A percentile compares a stretch with the other conserved stretches of the same genome.
phyloP scores from a whole-genome alignment of 1,284 basidiomycete genomes.

The Trametes polyzona region DNA sequence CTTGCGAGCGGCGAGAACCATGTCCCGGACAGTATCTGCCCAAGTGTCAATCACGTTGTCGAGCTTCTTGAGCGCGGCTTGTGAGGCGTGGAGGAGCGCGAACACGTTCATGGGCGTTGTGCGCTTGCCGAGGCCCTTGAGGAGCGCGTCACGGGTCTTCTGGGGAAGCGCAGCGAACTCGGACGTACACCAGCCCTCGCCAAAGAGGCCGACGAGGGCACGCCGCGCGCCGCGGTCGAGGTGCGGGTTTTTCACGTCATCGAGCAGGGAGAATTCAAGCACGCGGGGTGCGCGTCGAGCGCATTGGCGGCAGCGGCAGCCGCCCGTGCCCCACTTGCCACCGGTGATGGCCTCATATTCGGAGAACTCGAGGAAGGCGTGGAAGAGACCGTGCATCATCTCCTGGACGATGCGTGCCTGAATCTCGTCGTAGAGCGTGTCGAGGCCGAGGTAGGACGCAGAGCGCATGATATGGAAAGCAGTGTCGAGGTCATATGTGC shows the following conservation, averaged over 20 bases:
- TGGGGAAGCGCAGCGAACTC: constrained; percentile 77
- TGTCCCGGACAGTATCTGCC: constrained; percentile 67
- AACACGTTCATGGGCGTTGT: constrained; percentile 70
- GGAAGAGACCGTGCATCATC: constrained; percentile 88
- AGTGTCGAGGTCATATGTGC: constrained; percentile 91
- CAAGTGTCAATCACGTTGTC: constrained; percentile 62
- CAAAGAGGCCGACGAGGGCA: constrained; percentile 80
- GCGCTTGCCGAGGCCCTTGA: constrained; percentile 71
- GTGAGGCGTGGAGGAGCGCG: constrained; percentile 66
- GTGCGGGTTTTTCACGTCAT: constrained; percentile 75
- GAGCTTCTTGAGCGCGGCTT: constrained; percentile 63
- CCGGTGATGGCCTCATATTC: constrained; percentile 74
- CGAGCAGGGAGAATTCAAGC: constrained; percentile 74
- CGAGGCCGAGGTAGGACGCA: constrained; percentile 80
- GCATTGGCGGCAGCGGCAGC: constrained; percentile 83
- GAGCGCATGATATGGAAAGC: constrained; percentile 90
- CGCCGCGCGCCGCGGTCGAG: constrained; percentile 74
- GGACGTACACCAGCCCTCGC: constrained; percentile 81
- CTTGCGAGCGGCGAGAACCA: constrained; percentile 63
- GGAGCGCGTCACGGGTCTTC: constrained; percentile 66
- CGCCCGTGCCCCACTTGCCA: constrained; percentile 76
- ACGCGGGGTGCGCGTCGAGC: constrained; percentile 77
- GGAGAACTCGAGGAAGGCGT: constrained; percentile 77
- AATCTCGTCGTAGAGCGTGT: constrained; percentile 77
- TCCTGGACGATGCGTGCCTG: constrained; percentile 84